phyloP scores from a whole-genome alignment of 1,139 yeast species.

The Lodderomyces metapsilosis region DNA sequence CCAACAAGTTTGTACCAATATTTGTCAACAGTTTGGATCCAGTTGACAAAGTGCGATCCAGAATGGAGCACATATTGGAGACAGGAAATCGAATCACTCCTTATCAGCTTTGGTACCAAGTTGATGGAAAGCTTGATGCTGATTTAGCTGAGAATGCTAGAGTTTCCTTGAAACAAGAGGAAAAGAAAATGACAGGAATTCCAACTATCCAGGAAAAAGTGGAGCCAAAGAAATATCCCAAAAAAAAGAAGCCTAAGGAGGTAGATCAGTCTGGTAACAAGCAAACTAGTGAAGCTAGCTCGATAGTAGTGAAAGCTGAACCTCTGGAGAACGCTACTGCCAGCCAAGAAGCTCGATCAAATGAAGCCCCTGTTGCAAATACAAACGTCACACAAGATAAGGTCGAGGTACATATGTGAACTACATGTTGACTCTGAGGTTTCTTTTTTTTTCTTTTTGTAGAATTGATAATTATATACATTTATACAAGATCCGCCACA shows the following conservation, averaged over 20 bases:
- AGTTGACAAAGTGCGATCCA: slow-evolving; percentile 50
- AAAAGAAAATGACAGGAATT: slow-evolving; percentile 43
- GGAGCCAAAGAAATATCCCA: slow-evolving; percentile 17
- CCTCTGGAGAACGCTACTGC: background rate
- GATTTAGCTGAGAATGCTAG: slow-evolving; percentile 50
- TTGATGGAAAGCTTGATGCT: slow-evolving; percentile 78
- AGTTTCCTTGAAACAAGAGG: slow-evolving; percentile 36
- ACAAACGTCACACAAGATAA: background rate
- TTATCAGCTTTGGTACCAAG: slow-evolving; percentile 77
- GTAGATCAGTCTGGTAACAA: slow-evolving; percentile 1
- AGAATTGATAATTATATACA: background rate
- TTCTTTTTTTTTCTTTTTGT: no score
- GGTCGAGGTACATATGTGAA: no score
- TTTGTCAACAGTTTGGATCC: slow-evolving; percentile 66
- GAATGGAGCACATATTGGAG: slow-evolving; percentile 61
- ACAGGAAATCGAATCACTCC: slow-evolving; percentile 62
- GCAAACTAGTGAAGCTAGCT: background rate
- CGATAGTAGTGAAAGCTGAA: background rate
- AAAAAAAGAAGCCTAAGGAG: slow-evolving; percentile 36
- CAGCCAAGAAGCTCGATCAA: background rate
- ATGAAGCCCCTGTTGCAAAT: background rate
- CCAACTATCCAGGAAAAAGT: slow-evolving; percentile 16
- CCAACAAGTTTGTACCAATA: slow-evolving; percentile 66
- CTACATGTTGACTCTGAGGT: no score
- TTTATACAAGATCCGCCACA: background rate